Evolutionary conservation across 2,329 filamentous ascomycete species (phyloP).

Genomic region (Blastomyces silverae): DNA sequence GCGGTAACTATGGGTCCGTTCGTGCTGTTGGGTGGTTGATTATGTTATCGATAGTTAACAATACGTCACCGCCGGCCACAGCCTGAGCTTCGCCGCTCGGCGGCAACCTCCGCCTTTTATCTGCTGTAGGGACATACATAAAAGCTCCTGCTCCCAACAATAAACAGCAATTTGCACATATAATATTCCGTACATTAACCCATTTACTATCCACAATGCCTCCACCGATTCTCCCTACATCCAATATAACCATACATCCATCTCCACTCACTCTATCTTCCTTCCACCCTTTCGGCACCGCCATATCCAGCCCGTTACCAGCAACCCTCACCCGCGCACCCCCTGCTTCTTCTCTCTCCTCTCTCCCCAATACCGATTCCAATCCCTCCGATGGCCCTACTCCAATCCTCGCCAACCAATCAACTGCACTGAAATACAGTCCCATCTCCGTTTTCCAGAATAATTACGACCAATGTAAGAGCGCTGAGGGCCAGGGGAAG

Average conservation of each 20-base stretch:
- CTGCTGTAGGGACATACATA: not conserved
- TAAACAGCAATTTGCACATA: not conserved
- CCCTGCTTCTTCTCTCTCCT: slow-evolving; percentile 42
- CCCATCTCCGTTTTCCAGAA: slow-evolving; percentile 68
- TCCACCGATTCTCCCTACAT: slow-evolving; percentile 29
- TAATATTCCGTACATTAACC: not conserved
- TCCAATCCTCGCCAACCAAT: slow-evolving; percentile 69
- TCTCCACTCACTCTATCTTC: slow-evolving; percentile 59
- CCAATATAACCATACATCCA: slow-evolving; percentile 47
- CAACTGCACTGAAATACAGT: slow-evolving; percentile 78
- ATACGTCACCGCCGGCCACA: not conserved
- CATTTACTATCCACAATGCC: slow-evolving; percentile 24
- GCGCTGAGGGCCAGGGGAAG: slow-evolving; percentile 24
- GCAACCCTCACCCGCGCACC: slow-evolving; percentile 44
- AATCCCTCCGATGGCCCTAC: slow-evolving; percentile 36
- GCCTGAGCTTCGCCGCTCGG: too few species aligned
- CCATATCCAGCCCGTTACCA: slow-evolving; percentile 64
- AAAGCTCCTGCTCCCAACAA: not conserved
- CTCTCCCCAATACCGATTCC: slow-evolving; percentile 23
- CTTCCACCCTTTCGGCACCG: slow-evolving; percentile 76
- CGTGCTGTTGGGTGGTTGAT: too few species aligned
- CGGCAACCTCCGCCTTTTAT: not conserved
- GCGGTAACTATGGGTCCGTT: too few species aligned
- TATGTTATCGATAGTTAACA: too few species aligned
- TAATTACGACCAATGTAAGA: slow-evolving; percentile 56